Conservation (phyloP, 139 green algal species). For the Auxenochlorella protothecoides region DNA sequence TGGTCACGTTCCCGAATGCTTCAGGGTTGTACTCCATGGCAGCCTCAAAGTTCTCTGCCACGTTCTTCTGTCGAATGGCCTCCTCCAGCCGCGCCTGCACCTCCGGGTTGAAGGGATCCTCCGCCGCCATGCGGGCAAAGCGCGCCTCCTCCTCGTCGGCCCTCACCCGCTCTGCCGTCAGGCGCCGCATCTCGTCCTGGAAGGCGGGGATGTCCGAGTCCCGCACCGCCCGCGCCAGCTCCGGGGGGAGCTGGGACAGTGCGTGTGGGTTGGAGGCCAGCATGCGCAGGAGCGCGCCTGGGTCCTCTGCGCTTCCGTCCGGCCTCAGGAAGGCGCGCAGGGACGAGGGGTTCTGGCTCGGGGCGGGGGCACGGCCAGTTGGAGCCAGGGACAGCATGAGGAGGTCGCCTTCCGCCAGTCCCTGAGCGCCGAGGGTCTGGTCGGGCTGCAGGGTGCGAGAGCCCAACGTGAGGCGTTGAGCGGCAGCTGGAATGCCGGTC, state of each 20-base stretch:
- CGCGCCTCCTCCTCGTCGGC: constrained; percentile 19
- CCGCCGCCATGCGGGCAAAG: constrained; percentile 41
- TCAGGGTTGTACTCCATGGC: constrained; percentile 90
- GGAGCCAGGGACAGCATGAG: constrained; percentile 34
- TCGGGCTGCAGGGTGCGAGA: constrained; percentile 8
- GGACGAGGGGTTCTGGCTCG: neutral
- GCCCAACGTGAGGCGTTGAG: constrained; percentile 36
- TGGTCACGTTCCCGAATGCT: constrained; percentile 55
- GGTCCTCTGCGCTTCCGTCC: constrained; percentile 22
- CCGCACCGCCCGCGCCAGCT: neutral
- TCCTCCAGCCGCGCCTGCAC: constrained; percentile 71
- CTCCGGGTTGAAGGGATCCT: constrained; percentile 83
- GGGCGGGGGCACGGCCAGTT: constrained; percentile 1
- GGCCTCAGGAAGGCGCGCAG: neutral
- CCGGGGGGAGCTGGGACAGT: constrained; percentile 6
- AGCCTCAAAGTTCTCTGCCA: constrained; percentile 78
- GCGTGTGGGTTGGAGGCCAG: constrained; percentile 5
- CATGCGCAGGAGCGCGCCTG: constrained; percentile 15
- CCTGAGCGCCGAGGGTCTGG: constrained; percentile 25
- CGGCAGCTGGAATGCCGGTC: constrained; percentile 32
- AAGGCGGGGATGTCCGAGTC: neutral
- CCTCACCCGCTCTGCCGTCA: constrained; percentile 18
- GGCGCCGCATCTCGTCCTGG: constrained; percentile 8
- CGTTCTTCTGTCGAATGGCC: constrained; percentile 74
- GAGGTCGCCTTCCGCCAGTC: constrained; percentile 49